Evolutionary conservation across 768 basidiomycete species (phyloP).

Genomic region (Trametes maxima): DNA sequence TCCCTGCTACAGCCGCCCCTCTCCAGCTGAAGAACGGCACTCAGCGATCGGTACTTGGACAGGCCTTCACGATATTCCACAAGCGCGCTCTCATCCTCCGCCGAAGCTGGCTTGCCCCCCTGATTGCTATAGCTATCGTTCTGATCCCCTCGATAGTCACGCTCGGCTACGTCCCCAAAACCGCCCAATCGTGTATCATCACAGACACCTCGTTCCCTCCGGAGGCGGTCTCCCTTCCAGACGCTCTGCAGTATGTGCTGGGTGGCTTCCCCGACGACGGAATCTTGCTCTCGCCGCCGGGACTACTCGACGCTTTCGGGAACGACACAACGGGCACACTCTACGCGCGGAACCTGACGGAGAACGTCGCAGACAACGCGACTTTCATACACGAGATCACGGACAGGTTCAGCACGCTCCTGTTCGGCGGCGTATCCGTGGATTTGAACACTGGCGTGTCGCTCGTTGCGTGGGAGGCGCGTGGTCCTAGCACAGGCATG

Average conservation of each 20-base stretch:
- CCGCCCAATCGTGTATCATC: slow-evolving; percentile 52
- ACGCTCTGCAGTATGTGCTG: slow-evolving; percentile 41
- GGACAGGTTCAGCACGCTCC: slow-evolving; percentile 53
- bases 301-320: slow-evolving; percentile 50
- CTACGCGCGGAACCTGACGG: slow-evolving; percentile 22
- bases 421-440: slow-evolving; percentile 70
- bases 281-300: slow-evolving; percentile 57
- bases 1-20: slow-evolving; percentile 6
- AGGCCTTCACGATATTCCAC: slow-evolving; percentile 73
- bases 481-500: slow-evolving; percentile 59
- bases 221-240: slow-evolving; percentile 58
- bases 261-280: slow-evolving; percentile 36
- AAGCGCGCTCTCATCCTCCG: slow-evolving; percentile 67
- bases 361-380: slow-evolving; percentile 52
- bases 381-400: slow-evolving; percentile 60
- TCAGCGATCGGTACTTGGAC: slow-evolving; percentile 55
- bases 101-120: slow-evolving; percentile 70
- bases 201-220: slow-evolving; percentile 39
- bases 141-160: slow-evolving; percentile 69
- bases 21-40: slow-evolving; percentile 51
- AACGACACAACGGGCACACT: slow-evolving; percentile 38
- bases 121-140: slow-evolving; percentile 46
- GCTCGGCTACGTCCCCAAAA: slow-evolving; percentile 58
- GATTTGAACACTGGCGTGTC: slow-evolving; percentile 51
- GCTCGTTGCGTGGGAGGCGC: slow-evolving; percentile 73